phyloP scores from a whole-genome alignment of 1,284 basidiomycete species.

The Sanghuangporus sanghuang region DNA sequence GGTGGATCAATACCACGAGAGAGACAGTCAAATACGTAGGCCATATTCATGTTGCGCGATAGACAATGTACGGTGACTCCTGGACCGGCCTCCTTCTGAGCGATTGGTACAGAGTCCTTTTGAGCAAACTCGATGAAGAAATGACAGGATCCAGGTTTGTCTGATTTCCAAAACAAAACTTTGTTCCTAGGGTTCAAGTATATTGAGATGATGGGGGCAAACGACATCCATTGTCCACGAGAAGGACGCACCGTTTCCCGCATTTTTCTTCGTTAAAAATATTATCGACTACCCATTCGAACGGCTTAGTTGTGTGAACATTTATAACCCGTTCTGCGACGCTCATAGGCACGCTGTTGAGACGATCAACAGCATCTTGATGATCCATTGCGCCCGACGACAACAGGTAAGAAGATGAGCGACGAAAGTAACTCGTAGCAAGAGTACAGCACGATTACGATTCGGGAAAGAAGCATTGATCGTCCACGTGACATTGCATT shows the following conservation, averaged over 20 bases:
- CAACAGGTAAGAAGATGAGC: not conserved
- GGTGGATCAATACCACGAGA: constrained; percentile 2
- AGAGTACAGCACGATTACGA: no score
- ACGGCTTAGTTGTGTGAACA: constrained; percentile 11
- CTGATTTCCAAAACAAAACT: constrained; percentile 12
- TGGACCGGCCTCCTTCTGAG: constrained; percentile 2
- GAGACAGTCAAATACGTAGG: constrained; percentile 12
- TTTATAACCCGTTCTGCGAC: constrained; percentile 13
- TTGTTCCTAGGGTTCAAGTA: not conserved
- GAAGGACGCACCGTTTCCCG: constrained; percentile 2
- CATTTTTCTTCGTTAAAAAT: constrained; percentile 7
- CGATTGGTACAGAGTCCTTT: constrained; percentile 9
- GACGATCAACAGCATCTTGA: not conserved
- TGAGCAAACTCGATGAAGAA: constrained; percentile 16
- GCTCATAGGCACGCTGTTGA: not conserved
- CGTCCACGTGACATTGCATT: not conserved
- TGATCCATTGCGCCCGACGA: not conserved
- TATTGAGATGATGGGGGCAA: not conserved
- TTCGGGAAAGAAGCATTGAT: not conserved
- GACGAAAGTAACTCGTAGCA: not conserved
- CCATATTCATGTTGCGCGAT: constrained; percentile 14
- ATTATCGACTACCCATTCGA: constrained; percentile 3
- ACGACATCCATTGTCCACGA: not conserved
- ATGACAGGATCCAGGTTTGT: constrained; percentile 10
- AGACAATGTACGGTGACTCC: constrained; percentile 11